Base-by-base conservation (phyloP, 108 stramenopile species). In the Fragilaria crotonensis region DNA sequence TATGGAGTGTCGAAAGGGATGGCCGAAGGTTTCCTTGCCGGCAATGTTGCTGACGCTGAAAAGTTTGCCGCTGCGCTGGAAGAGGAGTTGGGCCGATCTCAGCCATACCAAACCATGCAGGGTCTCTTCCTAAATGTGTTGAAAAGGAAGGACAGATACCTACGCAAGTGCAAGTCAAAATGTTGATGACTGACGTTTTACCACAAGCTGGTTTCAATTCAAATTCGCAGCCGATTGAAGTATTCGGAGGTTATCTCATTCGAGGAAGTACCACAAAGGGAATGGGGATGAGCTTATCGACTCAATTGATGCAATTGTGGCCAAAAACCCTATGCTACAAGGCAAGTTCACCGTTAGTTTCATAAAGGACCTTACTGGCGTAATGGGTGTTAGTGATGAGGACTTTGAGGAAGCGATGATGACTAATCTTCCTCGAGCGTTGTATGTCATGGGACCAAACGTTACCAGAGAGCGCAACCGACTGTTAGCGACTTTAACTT, bases 361-460 rank as follows among this genome's bases (percentile, higher is more conserved):
- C 29, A 49, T 83, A 17, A 62, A 71, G 32, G 81, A 87, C 61
- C 77, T 82, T 20, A 72, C 80, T 19, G 67, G 65, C 14, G 14
- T 41, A 11, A 41, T 41, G 36, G 36, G 36, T 11, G 61, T 74
- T 51, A 63, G 52, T 4, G 72, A 83, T 14, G 73, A 73, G 7
- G 52, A 62, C 45, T 47, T 50, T 11, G 59, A 63, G 27, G 33
- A 14, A 23, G 23, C 29, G n/a, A 26, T 22, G 9, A 27, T 33
- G 3, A 46, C 25, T 2, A 48, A 62, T 14, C 49, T 58, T 52
- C 75, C 73, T 18, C 72, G 75, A 41, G 80, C 85, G 7, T 48
- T 91, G 9, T 87, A 73, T 46, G 70, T 91, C 25, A 66, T 71
- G 30, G 83, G 82, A 1, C 72, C 86, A 3, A 64, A 87, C 63